These are phyloP conservation scores for Paramecium pentaurelia DNA, from an alignment of 73 alveolate species.

Conservation along the genomic window DNA sequence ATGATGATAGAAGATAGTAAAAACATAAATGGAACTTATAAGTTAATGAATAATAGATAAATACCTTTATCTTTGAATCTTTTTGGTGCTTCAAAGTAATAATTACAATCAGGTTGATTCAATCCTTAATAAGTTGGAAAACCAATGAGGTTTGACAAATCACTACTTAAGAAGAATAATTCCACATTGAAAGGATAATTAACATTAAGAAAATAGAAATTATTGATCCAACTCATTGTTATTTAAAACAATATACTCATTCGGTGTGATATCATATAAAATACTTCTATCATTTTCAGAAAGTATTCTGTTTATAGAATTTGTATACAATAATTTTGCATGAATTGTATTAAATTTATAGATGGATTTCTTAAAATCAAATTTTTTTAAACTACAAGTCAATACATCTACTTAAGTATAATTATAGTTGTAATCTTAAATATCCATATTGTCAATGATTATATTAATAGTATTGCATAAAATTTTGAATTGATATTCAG, in stretches of 20 bases:
- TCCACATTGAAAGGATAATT: background rate
- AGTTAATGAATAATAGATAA: background rate
- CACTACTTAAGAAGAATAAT: background rate
- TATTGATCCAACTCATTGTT: background rate
- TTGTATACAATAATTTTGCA: background rate
- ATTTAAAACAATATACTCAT: background rate
- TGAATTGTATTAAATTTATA: background rate
- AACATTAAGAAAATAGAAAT: background rate
- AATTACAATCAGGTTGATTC: background rate
- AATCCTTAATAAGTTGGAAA: background rate
- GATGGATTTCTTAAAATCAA: background rate
- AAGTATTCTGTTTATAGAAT: background rate
- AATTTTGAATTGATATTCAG: too few relatives aligned
- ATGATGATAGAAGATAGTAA: too few relatives aligned
- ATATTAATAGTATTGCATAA: too few relatives aligned
- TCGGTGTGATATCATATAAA: background rate
- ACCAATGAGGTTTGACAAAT: background rate
- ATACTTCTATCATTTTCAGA: background rate
- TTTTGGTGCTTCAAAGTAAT: background rate
- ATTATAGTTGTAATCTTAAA: too few relatives aligned
- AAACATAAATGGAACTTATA: background rate
- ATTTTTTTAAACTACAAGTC: background rate
- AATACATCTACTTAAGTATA: too few relatives aligned
- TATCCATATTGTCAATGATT: too few relatives aligned
- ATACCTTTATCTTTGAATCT: background rate